Conservation (phyloP, 495 filamentous ascomycete species). For the Massariosphaeria phaeospora region DNA sequence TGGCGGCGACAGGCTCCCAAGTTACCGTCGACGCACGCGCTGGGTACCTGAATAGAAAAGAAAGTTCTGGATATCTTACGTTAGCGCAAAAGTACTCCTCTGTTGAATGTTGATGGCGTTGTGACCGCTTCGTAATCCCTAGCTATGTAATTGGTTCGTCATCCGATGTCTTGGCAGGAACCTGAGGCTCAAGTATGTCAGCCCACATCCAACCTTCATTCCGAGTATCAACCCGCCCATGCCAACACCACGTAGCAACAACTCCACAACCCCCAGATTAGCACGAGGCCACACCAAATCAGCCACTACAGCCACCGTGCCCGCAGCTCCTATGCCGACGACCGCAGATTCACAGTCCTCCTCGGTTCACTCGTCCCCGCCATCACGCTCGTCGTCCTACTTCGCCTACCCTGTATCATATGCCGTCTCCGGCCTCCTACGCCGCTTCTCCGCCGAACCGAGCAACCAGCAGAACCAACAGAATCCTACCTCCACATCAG, state of each 20-base stretch:
- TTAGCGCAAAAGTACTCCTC: background rate
- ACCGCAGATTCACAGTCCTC: slow-evolving; percentile 22
- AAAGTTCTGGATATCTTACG: background rate
- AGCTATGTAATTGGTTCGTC: background rate
- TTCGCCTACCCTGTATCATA: slow-evolving; percentile 41
- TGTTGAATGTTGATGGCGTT: background rate
- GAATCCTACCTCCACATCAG: slow-evolving; percentile 14
- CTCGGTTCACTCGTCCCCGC: slow-evolving; percentile 10
- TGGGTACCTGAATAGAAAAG: slow-evolving; percentile 17
- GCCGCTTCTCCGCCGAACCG: slow-evolving; percentile 39
- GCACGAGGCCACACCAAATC: background rate
- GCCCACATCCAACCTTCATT: slow-evolving; percentile 1
- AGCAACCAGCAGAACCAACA: background rate
- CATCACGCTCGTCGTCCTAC: slow-evolving; percentile 29
- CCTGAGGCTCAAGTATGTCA: background rate
- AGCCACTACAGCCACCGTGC: background rate
- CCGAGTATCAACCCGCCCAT: too few species aligned
- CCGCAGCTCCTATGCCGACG: slow-evolving; percentile 31
- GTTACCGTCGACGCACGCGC: background rate
- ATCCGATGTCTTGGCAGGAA: slow-evolving; percentile 1
- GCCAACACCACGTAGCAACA: too few species aligned
- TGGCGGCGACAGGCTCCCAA: slow-evolving; percentile 5
- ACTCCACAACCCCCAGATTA: background rate
- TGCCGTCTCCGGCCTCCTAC: slow-evolving; percentile 37
- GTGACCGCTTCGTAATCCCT: background rate